Percentiles rank a stretch among this genome's conserved stretches.
Conservation (phyloP, 345 rosid species). For the Populus tremula region DNA sequence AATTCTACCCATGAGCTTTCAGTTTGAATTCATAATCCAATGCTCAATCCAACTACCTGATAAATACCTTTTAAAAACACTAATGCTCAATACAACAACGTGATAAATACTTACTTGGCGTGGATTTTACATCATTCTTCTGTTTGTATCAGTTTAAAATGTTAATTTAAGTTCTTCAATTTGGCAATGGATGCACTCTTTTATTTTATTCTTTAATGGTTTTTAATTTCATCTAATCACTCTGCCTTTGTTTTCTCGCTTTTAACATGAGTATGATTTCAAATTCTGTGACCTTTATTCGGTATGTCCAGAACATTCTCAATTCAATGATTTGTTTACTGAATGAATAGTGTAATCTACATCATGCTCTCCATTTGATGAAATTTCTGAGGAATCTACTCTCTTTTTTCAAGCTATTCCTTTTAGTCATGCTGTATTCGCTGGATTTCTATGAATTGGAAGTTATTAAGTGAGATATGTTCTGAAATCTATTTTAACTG, state of each 20-base stretch:
- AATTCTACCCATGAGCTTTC: too few species aligned
- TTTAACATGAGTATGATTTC: not conserved
- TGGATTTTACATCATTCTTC: not conserved
- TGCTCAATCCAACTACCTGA: too few species aligned
- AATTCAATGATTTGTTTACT: not conserved
- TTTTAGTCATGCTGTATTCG: not conserved
- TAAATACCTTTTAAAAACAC: too few species aligned
- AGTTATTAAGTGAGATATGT: not conserved
- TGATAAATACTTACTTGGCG: too few species aligned
- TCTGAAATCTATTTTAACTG: conserved; percentile 6
- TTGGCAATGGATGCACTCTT: not conserved
- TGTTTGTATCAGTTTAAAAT: not conserved
- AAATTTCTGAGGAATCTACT: not conserved
- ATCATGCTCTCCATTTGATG: not conserved
- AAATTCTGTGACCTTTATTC: not conserved
- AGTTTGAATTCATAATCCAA: too few species aligned
- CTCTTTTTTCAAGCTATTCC: not conserved
- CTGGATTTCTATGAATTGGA: not conserved
- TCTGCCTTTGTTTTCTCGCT: not conserved
- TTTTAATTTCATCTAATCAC: not conserved
- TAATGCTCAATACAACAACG: too few species aligned
- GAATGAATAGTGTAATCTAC: not conserved
- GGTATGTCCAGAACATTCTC: not conserved
- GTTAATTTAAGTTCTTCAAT: not conserved
- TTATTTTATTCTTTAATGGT: not conserved